Base-by-base conservation (phyloP, 2,329 filamentous ascomycete species). In the Chalaropsis thielavioides region DNA sequence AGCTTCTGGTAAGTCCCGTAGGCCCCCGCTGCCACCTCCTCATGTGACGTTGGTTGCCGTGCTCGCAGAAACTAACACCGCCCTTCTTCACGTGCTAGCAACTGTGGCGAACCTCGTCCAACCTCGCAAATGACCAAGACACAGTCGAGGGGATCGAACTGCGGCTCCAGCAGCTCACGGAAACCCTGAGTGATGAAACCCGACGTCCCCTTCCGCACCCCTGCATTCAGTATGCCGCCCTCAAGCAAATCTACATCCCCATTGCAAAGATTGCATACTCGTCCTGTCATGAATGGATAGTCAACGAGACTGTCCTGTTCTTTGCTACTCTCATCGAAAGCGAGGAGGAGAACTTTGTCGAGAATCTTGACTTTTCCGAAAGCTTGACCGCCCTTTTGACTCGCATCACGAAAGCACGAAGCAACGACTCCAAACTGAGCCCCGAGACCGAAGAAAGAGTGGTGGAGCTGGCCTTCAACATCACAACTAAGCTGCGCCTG, bases 321-420 rank as follows among this genome's bases (percentile, higher is more conserved):
- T 96, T 96, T 75, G 90, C 90, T 66, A 91, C 90, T 17, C 81
- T 99, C 68, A 89, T 97, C 71, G 94, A 99, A 75, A 94, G 91
- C 73, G 94, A 97, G 74, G 92, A 96, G 76, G 94, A 96, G 73
- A 90, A 91, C 43, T 95, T 97, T 71, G 84, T 96, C 60, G 89
- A 95, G 72, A 95, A 89, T 71, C 83, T 87, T 40, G 81, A 84
- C 64, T 99, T 99, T 73, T 90, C 94, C 1, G 83, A 86, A 66
- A 92, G 90, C 71, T 75, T 99, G 72, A 94, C 95, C 72, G 90
- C 90, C 70, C 83, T 99, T 67, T 81, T 96, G 62, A 83, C 90
- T 67, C 85, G 87, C 69, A 90, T 92, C 43, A 86, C 88, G 1
- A 86, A 87, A 54, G 81, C 84, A 67, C 62, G 68, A 54, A 41